Base-by-base conservation (phyloP, 148 eudicot species). In the Diospyros lotus region DNA sequence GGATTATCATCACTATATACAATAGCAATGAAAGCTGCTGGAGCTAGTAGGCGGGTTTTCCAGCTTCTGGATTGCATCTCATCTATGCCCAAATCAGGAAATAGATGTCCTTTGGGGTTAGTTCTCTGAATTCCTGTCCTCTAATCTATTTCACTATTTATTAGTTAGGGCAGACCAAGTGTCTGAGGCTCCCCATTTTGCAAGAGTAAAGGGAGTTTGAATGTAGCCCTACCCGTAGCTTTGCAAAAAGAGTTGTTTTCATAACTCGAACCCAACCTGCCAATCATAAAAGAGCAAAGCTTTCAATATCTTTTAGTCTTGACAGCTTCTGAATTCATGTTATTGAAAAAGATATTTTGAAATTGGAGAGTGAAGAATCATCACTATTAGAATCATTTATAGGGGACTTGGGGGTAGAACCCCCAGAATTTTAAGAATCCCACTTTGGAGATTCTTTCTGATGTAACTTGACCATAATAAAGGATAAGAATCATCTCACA, bases 31-130 rank as follows among this genome's bases (percentile, higher is more conserved):
- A 93, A 93, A 87, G 98, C 98, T 75, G 94, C 97, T 44, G 98
- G 98, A 76, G 97, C 98, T 18, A 93, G 98, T 75, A 91, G 97
- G 82, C 84, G 94, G 46, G 98, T 93, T 71, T 93, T 93, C 80
- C 98, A 93, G 76, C 88, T 91, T 78, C 78, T 93, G 56, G 98
- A 93, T 72, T 93, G 97, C 52, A 73, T 68, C 43, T 91, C 98
- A 40, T 83, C 89, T 77, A 91, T 93, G 98, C 87, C 75, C 53
- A 80, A 86, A 78, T 55, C 91, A 63, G 98, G 98, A 86, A 80
- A 89, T 11, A 83, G 87, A 74, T 86, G 90, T 75, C 98, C 98
- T 42, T 58, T 88, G 79, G 86, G 91, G 98, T 93, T 69, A 64
- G 5, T 17, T 72, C 67, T 52, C 8, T 4, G 28, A 41, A 13